Evolutionary conservation across 495 filamentous ascomycete species (phyloP), one percentile per base, ranked within the genome.

Genomic region (Aspergillus biplanus): DNA sequence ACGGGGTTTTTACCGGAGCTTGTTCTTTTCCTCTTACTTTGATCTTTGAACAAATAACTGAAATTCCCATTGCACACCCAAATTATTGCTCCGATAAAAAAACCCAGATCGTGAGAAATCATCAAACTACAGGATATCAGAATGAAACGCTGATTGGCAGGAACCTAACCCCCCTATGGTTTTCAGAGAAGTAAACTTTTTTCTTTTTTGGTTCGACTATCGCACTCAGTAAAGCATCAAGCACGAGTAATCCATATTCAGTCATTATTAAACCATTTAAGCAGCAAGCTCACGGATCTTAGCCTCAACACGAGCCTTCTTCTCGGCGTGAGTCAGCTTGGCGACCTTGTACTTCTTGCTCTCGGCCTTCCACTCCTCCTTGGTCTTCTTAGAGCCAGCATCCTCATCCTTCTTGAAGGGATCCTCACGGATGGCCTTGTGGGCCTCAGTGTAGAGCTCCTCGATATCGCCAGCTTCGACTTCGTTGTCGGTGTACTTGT

Each of bases 331-430:
- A 78, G 83, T 88, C 71, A 94, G 85, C 87, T 93, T 96, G 63
- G 63, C 58, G 69, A 83, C 79, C 79, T 81, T 83, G 87, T 88
- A 91, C 87, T 99, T 97, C 80, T 91, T 86, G 74, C 88, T 89
- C 90, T 97, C 93, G 71, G 85, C 84, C 91, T 98, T 99, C 87
- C 89, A 97, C 83, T 97, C 85, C 67, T 91, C 95, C 90, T 97
- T 97, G 81, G 78, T 85, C 92, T 97, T 97, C 87, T 92, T 91
- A 77, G 85, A 71, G 33, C 72, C 89, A 37, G 84, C 92, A 49
- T 88, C 83, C 74, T 93, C 91, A 65, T 86, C 87, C 86, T 94
- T 93, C 88, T 97, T 96, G 85, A 89, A 95, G 75, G 95, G 95
- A 81, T 98, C 90, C 85, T 93, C 96, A 69, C 95, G 93, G 86